Evolutionary conservation across 2,329 filamentous ascomycete species (phyloP).

Genomic region (Ascochyta rabiei): DNA sequence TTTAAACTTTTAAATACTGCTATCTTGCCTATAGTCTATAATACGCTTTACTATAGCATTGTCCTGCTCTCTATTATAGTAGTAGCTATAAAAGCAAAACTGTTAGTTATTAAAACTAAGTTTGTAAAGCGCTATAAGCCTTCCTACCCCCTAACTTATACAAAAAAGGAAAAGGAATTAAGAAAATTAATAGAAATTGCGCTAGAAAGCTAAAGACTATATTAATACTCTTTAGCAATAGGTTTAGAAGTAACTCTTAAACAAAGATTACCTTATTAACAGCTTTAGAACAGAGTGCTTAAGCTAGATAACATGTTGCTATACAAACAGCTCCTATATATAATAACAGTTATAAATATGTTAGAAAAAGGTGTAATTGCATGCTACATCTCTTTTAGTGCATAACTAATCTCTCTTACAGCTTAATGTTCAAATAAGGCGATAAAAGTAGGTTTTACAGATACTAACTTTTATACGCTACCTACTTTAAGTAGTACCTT

Average conservation of each 20-base stretch:
- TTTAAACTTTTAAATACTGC: not conserved
- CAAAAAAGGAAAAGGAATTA: slow-evolving; percentile 8
- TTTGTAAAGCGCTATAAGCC: not conserved
- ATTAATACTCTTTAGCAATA: slow-evolving; percentile 10
- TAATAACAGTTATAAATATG: slow-evolving; percentile 12
- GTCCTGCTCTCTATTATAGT: not conserved
- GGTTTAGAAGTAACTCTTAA: slow-evolving; percentile 8
- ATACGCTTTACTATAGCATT: not conserved
- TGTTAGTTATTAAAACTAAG: not conserved
- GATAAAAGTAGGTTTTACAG: not conserved
- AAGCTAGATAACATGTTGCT: slow-evolving; percentile 3
- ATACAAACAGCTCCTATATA: slow-evolving; percentile 2
- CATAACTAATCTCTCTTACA: slow-evolving; percentile 11
- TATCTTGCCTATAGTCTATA: not conserved
- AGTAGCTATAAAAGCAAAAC: not conserved
- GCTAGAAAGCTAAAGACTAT: slow-evolving; percentile 12
- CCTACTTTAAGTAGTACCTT: not conserved
- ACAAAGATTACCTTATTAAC: slow-evolving; percentile 6
- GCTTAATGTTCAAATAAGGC: not conserved
- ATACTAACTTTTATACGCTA: not conserved
- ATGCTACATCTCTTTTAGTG: not conserved
- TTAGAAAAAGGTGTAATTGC: slow-evolving; percentile 10
- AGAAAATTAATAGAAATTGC: slow-evolving; percentile 10
- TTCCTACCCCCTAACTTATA: not conserved
- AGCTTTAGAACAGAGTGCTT: slow-evolving; percentile 14